Conservation (phyloP, 148 eudicot genomes). For the Diospyros lotus region DNA sequence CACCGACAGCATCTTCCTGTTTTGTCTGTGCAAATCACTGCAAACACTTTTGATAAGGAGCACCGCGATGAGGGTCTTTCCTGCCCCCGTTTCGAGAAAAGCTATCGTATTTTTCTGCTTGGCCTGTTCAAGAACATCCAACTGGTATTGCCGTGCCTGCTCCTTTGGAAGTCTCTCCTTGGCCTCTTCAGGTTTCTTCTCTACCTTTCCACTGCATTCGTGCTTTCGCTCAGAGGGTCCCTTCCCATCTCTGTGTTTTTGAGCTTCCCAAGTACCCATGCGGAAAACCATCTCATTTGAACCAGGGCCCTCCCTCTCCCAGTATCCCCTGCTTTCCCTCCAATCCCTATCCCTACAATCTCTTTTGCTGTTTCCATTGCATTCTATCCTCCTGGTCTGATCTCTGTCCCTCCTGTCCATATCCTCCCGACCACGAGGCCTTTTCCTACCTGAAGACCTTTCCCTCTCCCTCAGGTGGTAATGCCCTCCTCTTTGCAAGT, state of each 20-base stretch:
- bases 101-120: conserved; percentile 90
- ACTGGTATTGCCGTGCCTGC: conserved; percentile 78
- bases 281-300: conserved; percentile 76
- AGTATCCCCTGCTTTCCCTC: conserved; percentile 80
- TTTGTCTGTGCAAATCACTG: conserved; percentile 49
- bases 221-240: conserved; percentile 32
- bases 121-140: conserved; percentile 97
- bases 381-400: conserved; percentile 44
- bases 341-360: conserved; percentile 53
- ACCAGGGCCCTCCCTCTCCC: conserved; percentile 77
- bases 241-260: conserved; percentile 43
- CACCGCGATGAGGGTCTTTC: conserved; percentile 92
- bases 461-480: conserved; percentile 25
- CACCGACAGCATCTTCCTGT: conserved; percentile 76
- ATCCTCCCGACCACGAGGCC: conserved; percentile 50
- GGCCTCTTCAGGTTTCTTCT: conserved; percentile 35
- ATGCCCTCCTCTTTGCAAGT: conserved; percentile 22
- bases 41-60: conserved; percentile 73
- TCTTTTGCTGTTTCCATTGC: conserved; percentile 33
- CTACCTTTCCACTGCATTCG: conserved; percentile 32
- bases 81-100: conserved; percentile 98
- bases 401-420: conserved; percentile 40
- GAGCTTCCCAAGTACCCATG: conserved; percentile 62
- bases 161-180: conserved; percentile 64
- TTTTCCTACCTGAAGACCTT: conserved; percentile 36